Conservation (phyloP, 768 basidiomycete species). For the Trametes cingulata region DNA sequence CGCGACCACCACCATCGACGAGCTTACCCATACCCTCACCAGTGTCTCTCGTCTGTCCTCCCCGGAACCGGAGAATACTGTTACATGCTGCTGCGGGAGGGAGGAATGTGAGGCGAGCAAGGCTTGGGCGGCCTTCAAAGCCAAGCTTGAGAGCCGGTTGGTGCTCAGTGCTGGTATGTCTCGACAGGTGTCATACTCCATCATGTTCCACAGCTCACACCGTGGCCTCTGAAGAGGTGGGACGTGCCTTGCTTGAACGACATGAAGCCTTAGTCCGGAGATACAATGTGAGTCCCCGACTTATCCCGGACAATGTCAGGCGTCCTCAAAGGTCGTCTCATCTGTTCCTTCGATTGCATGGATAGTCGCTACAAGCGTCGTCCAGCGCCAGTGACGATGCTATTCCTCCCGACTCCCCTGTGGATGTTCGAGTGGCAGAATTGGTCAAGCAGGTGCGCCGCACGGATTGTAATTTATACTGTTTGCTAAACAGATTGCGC, state of each 20-base stretch:
- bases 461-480: not conserved
- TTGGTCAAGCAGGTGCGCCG: constrained; percentile 29
- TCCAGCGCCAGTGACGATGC: constrained; percentile 1
- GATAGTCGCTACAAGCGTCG: not conserved
- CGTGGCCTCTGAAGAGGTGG: constrained; percentile 61
- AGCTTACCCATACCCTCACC: constrained; percentile 71
- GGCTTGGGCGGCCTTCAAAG: constrained; percentile 64
- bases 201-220: not conserved
- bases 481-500: not conserved
- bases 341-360: no score
- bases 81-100: constrained; percentile 65
- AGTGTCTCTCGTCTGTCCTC: constrained; percentile 73
- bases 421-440: constrained; percentile 31
- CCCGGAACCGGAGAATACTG: constrained; percentile 58
- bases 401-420: constrained; percentile 19
- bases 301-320: not conserved
- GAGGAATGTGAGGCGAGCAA: constrained; percentile 66
- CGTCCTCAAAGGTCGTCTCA: no score
- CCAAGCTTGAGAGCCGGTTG: constrained; percentile 73
- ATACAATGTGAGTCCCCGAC: constrained; percentile 54
- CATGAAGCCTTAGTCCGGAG: constrained; percentile 85
- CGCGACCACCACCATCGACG: constrained; percentile 62
- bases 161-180: constrained; percentile 83
- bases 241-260: constrained; percentile 81
- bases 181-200: not conserved